Evolutionary conservation across 108 stramenopile genomes (phyloP).

Genomic region (Cylindrotheca closterium): DNA sequence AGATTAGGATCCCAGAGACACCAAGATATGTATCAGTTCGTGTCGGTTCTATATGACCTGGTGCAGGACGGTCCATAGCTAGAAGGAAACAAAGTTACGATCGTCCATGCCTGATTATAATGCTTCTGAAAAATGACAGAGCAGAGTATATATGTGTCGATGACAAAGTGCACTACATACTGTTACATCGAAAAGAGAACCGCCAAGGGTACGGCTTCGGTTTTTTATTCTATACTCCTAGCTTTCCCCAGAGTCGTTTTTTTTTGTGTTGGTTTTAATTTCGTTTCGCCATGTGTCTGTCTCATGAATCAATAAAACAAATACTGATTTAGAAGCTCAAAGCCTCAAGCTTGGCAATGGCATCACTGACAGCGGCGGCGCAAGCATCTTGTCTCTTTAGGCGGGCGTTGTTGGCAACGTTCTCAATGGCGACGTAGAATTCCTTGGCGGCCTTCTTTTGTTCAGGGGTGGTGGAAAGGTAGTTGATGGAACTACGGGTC

Average conservation of each 20-base stretch:
- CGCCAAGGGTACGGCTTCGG: neutral
- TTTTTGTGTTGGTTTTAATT: neutral
- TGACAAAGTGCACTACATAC: neutral
- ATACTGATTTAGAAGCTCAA: neutral
- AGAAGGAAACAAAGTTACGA: no score
- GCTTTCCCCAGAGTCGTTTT: neutral
- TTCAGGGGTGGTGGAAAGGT: slow-evolving; percentile 58
- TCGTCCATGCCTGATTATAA: no score
- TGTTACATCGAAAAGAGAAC: neutral
- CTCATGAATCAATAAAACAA: no score
- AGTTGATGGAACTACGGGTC: slow-evolving; percentile 78
- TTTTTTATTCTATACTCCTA: neutral
- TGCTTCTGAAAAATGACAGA: no score
- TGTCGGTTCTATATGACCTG: no score
- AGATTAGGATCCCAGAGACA: no score
- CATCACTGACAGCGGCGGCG: slow-evolving; percentile 36
- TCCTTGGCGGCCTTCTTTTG: slow-evolving; percentile 68
- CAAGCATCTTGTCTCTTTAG: slow-evolving; percentile 64
- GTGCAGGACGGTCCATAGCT: no score
- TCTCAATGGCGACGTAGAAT: slow-evolving; percentile 84
- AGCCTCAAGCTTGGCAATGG: neutral
- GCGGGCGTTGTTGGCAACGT: slow-evolving; percentile 49
- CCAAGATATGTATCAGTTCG: no score
- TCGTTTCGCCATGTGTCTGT: no score
- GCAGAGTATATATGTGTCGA: no score